These are phyloP conservation scores for Daldinia vernicosa DNA, from an alignment of 495 filamentous ascomycete genomes.

Conservation along the genomic window DNA sequence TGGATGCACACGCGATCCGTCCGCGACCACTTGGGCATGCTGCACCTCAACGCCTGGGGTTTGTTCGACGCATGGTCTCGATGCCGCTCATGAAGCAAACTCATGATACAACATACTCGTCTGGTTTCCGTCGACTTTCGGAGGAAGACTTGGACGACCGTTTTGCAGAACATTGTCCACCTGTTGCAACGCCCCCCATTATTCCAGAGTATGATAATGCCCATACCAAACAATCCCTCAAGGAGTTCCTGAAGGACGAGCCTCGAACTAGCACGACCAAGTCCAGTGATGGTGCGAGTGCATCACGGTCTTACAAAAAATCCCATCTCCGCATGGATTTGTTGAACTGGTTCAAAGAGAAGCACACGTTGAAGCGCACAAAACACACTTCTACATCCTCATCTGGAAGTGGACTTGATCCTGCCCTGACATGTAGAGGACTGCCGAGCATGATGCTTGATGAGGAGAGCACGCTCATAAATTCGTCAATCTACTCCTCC, in stretches of 20 bases:
- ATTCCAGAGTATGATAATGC: not conserved
- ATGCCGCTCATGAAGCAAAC: conserved; percentile 21
- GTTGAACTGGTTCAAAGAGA: conserved; percentile 27
- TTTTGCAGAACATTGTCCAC: not conserved
- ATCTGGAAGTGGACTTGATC: conserved; percentile 33
- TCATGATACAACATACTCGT: not conserved
- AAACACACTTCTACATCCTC: conserved; percentile 23
- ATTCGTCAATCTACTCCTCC: conserved; percentile 5
- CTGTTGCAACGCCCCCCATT: not conserved
- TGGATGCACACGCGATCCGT: conserved; percentile 14
- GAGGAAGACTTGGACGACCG: not conserved
- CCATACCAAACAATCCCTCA: conserved; percentile 11
- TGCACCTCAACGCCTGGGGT: not conserved
- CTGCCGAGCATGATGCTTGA: conserved; percentile 29
- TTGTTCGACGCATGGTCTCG: conserved; percentile 30
- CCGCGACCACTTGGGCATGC: not conserved
- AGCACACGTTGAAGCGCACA: not conserved
- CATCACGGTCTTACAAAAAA: not conserved
- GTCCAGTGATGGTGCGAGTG: not conserved
- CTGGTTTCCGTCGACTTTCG: conserved; percentile 14
- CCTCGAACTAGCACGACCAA: conserved; percentile 10
- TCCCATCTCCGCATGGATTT: conserved; percentile 18
- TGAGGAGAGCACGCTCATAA: conserved; percentile 8
- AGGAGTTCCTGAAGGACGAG: conserved; percentile 14
- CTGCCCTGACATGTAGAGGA: conserved; percentile 40